These are phyloP conservation scores for Chrysopogon serrulatus DNA, from an alignment of 176 grass and related monocot species.

Conservation along the genomic window DNA sequence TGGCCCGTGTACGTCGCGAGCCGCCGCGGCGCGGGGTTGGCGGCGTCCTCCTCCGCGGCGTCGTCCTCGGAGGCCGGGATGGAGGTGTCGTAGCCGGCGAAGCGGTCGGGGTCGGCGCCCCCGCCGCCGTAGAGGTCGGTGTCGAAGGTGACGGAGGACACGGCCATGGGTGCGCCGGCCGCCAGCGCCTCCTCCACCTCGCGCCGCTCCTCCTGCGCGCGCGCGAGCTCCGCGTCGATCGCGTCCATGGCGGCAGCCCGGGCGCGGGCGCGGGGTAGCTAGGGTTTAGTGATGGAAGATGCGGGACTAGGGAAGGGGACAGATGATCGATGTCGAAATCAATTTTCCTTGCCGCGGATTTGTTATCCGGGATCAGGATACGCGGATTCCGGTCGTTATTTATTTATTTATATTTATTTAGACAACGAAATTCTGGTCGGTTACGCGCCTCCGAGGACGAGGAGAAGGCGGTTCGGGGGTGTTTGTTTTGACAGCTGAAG, in stretches of 20 bases:
- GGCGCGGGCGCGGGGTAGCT: neutral
- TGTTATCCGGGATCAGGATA: too few relatives aligned
- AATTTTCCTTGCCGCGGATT: too few relatives aligned
- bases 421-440: too few relatives aligned
- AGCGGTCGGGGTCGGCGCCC: constrained; percentile 63
- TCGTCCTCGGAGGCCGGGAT: constrained; percentile 78
- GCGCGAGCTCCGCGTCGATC: constrained; percentile 70
- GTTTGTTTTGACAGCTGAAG: too few relatives aligned
- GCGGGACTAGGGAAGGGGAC: neutral
- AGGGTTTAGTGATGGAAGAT: neutral
- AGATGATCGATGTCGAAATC: too few relatives aligned
- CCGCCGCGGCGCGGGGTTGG: constrained; percentile 49
- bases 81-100: constrained; percentile 83
- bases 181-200: constrained; percentile 70
- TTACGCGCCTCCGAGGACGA: too few relatives aligned
- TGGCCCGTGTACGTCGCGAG: constrained; percentile 78
- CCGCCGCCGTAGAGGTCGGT: constrained; percentile 83
- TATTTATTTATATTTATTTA: too few relatives aligned
- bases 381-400: too few relatives aligned
- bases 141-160: constrained; percentile 84
- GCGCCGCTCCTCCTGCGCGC: constrained; percentile 73
- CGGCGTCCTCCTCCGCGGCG: constrained; percentile 25
- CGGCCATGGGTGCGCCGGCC: constrained; percentile 28
- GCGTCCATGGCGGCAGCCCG: constrained; percentile 51
- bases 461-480: too few relatives aligned